A percentile compares a stretch with the other conserved stretches of the same genome.
phyloP scores from a whole-genome alignment of 2,329 filamentous ascomycete species.

The Penicillium vulpinum region DNA sequence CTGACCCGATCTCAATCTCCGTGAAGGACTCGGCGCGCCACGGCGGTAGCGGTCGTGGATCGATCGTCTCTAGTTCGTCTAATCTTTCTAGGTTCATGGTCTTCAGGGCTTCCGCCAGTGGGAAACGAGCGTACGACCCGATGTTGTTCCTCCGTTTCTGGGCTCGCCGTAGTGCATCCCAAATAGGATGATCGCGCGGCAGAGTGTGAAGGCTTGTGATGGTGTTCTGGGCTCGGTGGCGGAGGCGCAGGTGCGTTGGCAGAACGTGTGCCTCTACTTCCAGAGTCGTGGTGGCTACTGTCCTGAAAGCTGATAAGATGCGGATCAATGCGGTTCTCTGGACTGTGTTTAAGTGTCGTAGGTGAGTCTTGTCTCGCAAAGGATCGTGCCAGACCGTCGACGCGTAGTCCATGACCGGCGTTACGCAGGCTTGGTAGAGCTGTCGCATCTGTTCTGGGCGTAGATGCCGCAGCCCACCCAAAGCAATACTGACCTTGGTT shows the following conservation, averaged over 20 bases:
- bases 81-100: not conserved
- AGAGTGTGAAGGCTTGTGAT: not conserved
- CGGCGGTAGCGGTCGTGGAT: not conserved
- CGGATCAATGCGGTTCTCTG: not conserved
- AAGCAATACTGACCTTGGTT: not conserved
- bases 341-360: not conserved
- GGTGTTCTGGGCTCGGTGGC: not conserved
- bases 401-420: not conserved
- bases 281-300: not conserved
- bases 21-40: not conserved
- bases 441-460: not conserved
- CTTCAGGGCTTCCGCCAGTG: not conserved
- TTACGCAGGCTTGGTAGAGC: constrained; percentile 2
- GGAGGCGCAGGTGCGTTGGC: not conserved
- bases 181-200: not conserved
- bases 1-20: accelerated
- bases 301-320: not conserved
- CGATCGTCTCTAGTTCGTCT: not conserved
- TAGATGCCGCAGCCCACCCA: not conserved
- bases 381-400: constrained; percentile 2
- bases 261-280: not conserved
- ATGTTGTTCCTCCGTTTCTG: not conserved
- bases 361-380: not conserved
- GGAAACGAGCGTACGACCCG: not conserved
- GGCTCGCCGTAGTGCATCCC: not conserved